Conservation (phyloP, 306 rosid species). For the Pterocarpus macrocarpus region DNA sequence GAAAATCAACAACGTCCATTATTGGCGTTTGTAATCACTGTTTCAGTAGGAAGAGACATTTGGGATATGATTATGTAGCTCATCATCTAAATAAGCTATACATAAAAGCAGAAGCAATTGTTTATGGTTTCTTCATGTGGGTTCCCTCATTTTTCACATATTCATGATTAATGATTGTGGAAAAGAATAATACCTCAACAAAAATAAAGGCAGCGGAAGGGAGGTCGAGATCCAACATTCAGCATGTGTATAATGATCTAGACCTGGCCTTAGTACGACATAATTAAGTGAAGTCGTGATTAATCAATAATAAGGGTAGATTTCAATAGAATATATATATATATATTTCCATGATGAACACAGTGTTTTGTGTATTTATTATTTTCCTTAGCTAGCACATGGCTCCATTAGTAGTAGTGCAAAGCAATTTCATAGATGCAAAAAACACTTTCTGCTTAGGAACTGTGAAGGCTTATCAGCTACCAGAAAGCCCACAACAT, state of each 20-base stretch:
- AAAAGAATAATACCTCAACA: conserved; percentile 35
- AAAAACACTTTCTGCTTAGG: background rate
- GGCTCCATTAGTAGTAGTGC: background rate
- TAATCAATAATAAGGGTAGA: conserved; percentile 37
- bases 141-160: conserved; percentile 39
- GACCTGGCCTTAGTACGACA: conserved; percentile 64
- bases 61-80: conserved; percentile 21
- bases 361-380: background rate
- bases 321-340: conserved; percentile 16
- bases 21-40: conserved; percentile 27
- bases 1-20: conserved; percentile 1
- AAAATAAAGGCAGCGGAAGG: conserved; percentile 33
- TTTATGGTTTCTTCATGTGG: conserved; percentile 44
- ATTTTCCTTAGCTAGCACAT: conserved; percentile 4
- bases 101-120: conserved; percentile 16
- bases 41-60: conserved; percentile 8
- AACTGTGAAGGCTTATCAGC: background rate
- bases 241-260: conserved; percentile 58
- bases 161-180: conserved; percentile 36
- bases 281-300: conserved; percentile 24
- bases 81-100: conserved; percentile 12
- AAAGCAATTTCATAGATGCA: background rate
- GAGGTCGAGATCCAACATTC: conserved; percentile 67
- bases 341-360: conserved; percentile 7
- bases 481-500: conserved; percentile 34